Conservation (phyloP, 1,284 basidiomycete genomes). For the Leccinum insigne region DNA sequence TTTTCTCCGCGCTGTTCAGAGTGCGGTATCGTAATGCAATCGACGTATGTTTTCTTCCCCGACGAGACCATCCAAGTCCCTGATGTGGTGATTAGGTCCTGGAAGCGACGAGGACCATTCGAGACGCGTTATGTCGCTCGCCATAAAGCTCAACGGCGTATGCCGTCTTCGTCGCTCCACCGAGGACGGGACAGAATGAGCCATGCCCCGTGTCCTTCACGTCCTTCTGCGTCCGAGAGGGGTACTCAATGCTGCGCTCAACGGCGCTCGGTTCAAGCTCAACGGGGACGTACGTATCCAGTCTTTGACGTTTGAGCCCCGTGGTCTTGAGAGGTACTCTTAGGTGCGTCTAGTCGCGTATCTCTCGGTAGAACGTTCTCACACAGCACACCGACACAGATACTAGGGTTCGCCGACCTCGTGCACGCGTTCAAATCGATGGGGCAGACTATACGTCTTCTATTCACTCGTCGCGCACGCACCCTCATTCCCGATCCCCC, state of each 20-base stretch:
- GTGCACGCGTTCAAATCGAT: conserved; percentile 76
- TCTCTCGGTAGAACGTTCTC: not conserved
- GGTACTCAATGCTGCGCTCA: too few species aligned
- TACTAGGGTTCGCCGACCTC: conserved; percentile 84
- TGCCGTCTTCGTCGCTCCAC: too few species aligned
- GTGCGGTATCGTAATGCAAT: conserved; percentile 69
- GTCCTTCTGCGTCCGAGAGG: too few species aligned
- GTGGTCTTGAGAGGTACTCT: conserved; percentile 82
- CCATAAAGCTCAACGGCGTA: too few species aligned
- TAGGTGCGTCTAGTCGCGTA: conserved; percentile 43
- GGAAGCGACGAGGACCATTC: conserved; percentile 77
- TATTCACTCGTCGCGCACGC: not conserved
- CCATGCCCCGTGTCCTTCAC: too few species aligned
- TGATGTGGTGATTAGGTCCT: conserved; percentile 51
- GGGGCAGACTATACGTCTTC: conserved; percentile 56
- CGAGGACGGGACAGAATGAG: too few species aligned
- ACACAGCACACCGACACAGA: conserved; percentile 37
- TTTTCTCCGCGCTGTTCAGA: conserved; percentile 62
- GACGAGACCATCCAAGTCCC: conserved; percentile 8
- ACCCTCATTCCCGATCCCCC: not conserved
- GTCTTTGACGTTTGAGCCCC: too few species aligned
- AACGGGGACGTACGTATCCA: too few species aligned
- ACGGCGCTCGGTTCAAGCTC: too few species aligned
- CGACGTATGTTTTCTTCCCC: conserved; percentile 44
- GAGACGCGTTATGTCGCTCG: conserved; percentile 62